Evolutionary conservation across 169 alveolate genomes (phyloP).

Genomic region (Cryptosporidium canis): DNA sequence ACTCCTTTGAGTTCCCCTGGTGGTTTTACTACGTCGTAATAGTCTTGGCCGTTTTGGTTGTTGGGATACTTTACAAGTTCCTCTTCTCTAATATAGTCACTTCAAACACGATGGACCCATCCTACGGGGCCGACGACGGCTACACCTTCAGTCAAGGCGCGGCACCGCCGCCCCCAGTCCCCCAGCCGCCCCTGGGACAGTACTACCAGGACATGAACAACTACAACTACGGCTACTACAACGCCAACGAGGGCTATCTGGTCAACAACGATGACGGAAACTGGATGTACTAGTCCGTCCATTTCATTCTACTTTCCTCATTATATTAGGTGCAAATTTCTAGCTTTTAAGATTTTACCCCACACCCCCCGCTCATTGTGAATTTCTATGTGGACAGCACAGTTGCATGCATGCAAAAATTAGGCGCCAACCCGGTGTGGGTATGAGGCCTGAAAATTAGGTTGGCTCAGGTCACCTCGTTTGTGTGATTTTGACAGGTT

Average conservation of each 20-base stretch:
- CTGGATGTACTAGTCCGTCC: slow-evolving; percentile 13
- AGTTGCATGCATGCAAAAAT: background rate
- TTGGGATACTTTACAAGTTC: slow-evolving; percentile 34
- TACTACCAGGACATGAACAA: background rate
- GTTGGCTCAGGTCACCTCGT: no score
- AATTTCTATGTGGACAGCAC: background rate
- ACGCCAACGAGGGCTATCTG: background rate
- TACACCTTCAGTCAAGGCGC: background rate
- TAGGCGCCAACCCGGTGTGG: background rate
- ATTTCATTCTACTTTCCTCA: background rate
- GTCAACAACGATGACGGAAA: slow-evolving; percentile 25
- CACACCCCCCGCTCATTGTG: no score
- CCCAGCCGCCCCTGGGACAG: background rate
- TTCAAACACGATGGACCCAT: slow-evolving; percentile 19
- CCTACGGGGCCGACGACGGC: slow-evolving; percentile 1
- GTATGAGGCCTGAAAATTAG: no score
- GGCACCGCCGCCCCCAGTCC: slow-evolving; percentile 4
- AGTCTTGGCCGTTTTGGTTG: background rate
- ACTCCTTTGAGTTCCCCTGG: slow-evolving; percentile 45
- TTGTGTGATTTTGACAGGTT: no score
- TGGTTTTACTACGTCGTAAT: slow-evolving; percentile 44
- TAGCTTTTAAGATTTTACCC: no score
- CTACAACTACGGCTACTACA: background rate
- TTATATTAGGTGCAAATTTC: background rate
- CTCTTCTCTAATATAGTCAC: slow-evolving; percentile 21